Conservation (phyloP, 257 asterid species). For the Lithospermum erythrorhizon region DNA sequence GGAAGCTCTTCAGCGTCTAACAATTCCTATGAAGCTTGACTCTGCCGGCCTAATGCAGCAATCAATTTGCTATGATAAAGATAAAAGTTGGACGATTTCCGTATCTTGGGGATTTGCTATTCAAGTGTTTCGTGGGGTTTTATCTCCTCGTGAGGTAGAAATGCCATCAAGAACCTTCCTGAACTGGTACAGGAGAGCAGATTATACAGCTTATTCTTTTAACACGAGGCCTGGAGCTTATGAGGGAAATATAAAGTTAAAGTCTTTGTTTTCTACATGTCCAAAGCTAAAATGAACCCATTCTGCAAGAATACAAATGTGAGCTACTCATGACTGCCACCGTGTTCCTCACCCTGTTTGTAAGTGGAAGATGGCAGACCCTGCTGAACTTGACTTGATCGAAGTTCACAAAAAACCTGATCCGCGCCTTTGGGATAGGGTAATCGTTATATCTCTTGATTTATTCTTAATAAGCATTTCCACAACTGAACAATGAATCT, state of each 20-base stretch:
- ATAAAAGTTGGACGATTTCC: constrained; percentile 50
- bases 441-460: constrained; percentile 11
- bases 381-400: constrained; percentile 33
- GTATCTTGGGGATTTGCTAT: constrained; percentile 84
- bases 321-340: constrained; percentile 34
- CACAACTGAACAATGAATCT: neutral
- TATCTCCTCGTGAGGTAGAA: constrained; percentile 74
- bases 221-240: constrained; percentile 80
- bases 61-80: constrained; percentile 67
- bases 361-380: constrained; percentile 58
- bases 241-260: constrained; percentile 69
- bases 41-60: constrained; percentile 79
- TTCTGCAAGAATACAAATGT: constrained; percentile 26
- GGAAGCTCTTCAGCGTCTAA: constrained; percentile 45
- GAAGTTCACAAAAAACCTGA: constrained; percentile 56
- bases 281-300: constrained; percentile 31
- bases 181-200: constrained; percentile 82
- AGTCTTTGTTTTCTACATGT: constrained; percentile 53
- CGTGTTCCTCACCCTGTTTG: constrained; percentile 41
- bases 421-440: constrained; percentile 67
- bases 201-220: constrained; percentile 66
- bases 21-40: constrained; percentile 53
- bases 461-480: neutral
- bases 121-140: constrained; percentile 61
- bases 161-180: constrained; percentile 84